phyloP scores from a whole-genome alignment of 768 basidiomycete species.

The Suillus brevipes region DNA sequence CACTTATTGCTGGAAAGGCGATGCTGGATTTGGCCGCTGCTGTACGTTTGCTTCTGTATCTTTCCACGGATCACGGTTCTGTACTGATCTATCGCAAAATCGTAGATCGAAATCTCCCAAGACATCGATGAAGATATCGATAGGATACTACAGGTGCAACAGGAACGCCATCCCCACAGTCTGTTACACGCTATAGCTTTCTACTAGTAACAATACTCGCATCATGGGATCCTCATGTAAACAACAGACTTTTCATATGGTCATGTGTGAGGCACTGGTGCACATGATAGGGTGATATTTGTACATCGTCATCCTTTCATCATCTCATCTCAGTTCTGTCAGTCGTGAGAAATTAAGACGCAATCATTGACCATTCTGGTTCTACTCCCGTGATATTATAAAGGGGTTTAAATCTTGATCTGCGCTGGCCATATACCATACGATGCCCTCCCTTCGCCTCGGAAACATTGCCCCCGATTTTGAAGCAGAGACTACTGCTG shows the following conservation, averaged over 20 bases:
- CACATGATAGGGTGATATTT: not conserved
- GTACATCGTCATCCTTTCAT: not conserved
- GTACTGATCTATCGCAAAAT: not conserved
- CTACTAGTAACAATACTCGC: constrained; percentile 52
- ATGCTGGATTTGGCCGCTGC: constrained; percentile 89
- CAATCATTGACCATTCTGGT: constrained; percentile 41
- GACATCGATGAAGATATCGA: constrained; percentile 95
- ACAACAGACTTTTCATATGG: not conserved
- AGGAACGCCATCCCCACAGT: constrained; percentile 89
- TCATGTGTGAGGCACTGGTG: not conserved
- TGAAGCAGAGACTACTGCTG: constrained; percentile 84
- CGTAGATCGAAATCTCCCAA: constrained; percentile 77
- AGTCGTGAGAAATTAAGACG: constrained; percentile 66
- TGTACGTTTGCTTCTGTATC: constrained; percentile 49
- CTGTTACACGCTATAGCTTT: constrained; percentile 90
- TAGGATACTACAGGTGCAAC: constrained; percentile 77
- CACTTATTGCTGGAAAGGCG: constrained; percentile 91
- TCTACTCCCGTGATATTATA: not conserved
- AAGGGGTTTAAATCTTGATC: constrained; percentile 12
- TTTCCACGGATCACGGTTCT: not conserved
- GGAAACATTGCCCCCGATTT: constrained; percentile 92
- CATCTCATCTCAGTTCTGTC: not conserved
- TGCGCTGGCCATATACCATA: constrained; percentile 10
- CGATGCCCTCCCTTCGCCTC: constrained; percentile 65
- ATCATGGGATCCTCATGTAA: not conserved